Base-by-base conservation (phyloP, 345 rosid genomes). In the Pseudoturritis turrita region DNA sequence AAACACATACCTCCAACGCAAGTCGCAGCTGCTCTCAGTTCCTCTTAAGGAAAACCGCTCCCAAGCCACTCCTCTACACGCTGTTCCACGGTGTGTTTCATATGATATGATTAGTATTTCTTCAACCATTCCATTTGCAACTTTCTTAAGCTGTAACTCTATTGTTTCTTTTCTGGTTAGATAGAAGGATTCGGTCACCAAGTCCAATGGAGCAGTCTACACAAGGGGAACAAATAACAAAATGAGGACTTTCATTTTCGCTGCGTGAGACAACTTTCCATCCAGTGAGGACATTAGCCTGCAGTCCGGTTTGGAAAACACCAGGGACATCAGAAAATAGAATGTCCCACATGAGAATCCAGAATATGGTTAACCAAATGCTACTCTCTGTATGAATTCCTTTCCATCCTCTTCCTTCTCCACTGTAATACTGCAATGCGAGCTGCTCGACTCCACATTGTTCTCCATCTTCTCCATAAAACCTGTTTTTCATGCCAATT, bases 371-470 rank as follows among this genome's bases (percentile, higher is more conserved):
- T 84, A 94, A 77, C 98, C 97, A 91, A 46, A 91, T 88, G 74
- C 96, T 96, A 76, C 89, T 89, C 81, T 94, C 98, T 10, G 93
- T 76, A 72, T 91, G 93, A 65, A 88, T 80, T 56, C 98, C 98
- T 54, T 74, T 80, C 97, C 97, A 93, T 77, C 82, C 86, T 49
- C 98, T 95, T 35, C 91, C 96, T 85, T 84, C 90, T 28, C 84
- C 84, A 71, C 85, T 88, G 82, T 91, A 94, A 78, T 88, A 86
- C 70, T 89, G 91, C 82, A 94, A 81, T 44, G 96, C 96, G 17
- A 94, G 97, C 86, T 89, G 87, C 81, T 94, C 98, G 2, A 91
- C 97, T 76, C 96, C 97, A 66, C 96, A 91, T 61, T 88, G 96
- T 66, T 88, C 89, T 28, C 93, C 96, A 46, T 89, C 96, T 73